These are phyloP conservation scores for Arabidopsis hybrid DNA, from an alignment of 441 rosid species.

Conservation along the genomic window DNA sequence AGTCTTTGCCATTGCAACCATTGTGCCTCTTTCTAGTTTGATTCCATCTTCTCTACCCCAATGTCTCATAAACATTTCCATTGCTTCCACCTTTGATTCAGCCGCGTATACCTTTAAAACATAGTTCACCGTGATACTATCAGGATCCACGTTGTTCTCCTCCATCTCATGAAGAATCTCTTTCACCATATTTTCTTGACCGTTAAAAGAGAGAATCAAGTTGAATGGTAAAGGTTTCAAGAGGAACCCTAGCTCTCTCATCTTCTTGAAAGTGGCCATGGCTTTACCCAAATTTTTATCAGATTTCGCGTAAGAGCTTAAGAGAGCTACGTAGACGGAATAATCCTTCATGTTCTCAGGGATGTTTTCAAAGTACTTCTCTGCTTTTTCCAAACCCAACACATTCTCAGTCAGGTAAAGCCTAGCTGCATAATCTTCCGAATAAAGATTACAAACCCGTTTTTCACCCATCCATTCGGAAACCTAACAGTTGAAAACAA, in stretches of 20 bases:
- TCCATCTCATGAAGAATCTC: background rate
- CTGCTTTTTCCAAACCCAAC: background rate
- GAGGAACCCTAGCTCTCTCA: slow-evolving; percentile 6
- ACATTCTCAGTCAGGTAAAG: background rate
- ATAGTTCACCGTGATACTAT: background rate
- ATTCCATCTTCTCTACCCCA: background rate
- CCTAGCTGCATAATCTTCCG: slow-evolving; percentile 20
- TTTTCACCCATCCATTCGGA: slow-evolving; percentile 22
- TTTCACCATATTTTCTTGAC: background rate
- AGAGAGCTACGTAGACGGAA: background rate
- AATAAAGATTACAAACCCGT: slow-evolving; percentile 9
- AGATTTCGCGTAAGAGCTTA: background rate
- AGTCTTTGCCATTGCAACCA: background rate
- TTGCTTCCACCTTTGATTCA: background rate
- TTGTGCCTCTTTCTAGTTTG: background rate
- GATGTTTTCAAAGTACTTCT: background rate
- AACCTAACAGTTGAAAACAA: background rate
- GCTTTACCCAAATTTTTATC: background rate
- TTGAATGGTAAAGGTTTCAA: background rate
- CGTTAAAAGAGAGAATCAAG: background rate
- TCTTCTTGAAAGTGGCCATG: background rate
- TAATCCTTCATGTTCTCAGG: slow-evolving; percentile 9
- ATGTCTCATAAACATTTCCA: background rate
- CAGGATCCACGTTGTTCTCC: background rate
- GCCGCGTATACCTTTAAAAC: background rate